phyloP scores from a whole-genome alignment of 345 rosid genomes.

The Sapria himalayana region DNA sequence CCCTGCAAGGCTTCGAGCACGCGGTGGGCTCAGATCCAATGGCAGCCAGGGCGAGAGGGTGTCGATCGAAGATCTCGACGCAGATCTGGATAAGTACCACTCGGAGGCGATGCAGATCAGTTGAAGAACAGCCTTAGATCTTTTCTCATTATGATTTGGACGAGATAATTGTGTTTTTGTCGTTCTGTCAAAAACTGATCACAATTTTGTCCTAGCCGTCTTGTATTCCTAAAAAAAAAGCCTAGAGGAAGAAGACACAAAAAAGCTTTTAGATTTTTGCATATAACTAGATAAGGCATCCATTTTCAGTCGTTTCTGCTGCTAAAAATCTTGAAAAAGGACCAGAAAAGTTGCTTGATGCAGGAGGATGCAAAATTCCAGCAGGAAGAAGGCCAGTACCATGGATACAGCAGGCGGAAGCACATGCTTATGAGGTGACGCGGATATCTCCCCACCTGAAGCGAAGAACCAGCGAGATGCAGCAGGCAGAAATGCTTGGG shows the following conservation, averaged over 20 bases:
- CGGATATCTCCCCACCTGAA: constrained; percentile 82
- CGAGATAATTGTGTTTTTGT: no score
- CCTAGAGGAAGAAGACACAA: no score
- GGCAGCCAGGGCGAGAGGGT: constrained; percentile 34
- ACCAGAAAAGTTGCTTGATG: constrained; percentile 32
- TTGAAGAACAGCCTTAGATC: no score
- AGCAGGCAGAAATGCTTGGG: background rate
- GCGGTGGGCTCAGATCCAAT: constrained; percentile 35
- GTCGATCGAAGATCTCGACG: constrained; percentile 91
- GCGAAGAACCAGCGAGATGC: constrained; percentile 1
- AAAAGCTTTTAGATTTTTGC: no score
- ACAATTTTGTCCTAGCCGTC: no score
- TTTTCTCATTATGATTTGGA: no score
- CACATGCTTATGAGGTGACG: constrained; percentile 90
- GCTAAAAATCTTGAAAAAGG: no score
- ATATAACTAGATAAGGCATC: no score
- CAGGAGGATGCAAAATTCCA: constrained; percentile 72
- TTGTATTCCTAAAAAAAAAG: no score
- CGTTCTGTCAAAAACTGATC: no score
- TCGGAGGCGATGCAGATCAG: constrained; percentile 62
- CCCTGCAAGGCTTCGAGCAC: constrained; percentile 42
- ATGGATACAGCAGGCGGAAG: constrained; percentile 78
- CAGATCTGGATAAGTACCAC: constrained; percentile 81
- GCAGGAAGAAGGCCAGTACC: constrained; percentile 99
- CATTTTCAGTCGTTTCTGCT: no score